Base-by-base conservation (phyloP, 1,284 basidiomycete species). In the Leccinum fallax region DNA sequence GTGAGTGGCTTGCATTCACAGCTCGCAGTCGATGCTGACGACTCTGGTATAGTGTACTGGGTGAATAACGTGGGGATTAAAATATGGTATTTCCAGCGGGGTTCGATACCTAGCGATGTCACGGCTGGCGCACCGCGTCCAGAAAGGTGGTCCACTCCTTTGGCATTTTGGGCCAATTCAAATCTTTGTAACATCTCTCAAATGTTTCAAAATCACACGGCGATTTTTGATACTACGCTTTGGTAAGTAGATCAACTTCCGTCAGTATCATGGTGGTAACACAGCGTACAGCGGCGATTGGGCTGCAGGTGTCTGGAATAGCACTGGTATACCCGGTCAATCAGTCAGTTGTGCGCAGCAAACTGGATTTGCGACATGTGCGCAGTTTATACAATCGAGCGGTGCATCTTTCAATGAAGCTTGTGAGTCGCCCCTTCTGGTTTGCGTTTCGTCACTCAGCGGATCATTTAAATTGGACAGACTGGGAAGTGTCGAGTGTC, bases 221-320 rank as follows among this genome's bases (percentile, higher is more conserved):
- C 84, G 54, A 93, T 95, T 70, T 90, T 94, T 69, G 88, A 93
- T 71, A 94, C 90, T 26, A 92, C 92, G 6, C 79, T 94, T 59
- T 93, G 92, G 86, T 88, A 70, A 57, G 85, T 77, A 2, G 36
- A 24, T 53, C 34, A 52, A 57, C 54, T 61, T 65, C 34, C 71
- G 58, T 65, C 68, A 56, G 49, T 16, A 55, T 51, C 13, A 32
- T 64, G 38, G 49, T 51, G 4, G 11, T 52, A 36, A 59, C 59
- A 58, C 36, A 21, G 30, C 59, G 24, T 65, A n/a, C 69, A 93
- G 93, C 69, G 94, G 94, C 64, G 90, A 94, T 67, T 96, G 93
- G 95, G 94, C 94, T 13, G 86, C 88, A 56, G 81, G 80, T 51
- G 89, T 85, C n/a, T 96, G 94, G 94, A 79, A 75, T 57, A 65